Conservation (phyloP, 2,329 filamentous ascomycete genomes). For the Spiromastix sp. region DNA sequence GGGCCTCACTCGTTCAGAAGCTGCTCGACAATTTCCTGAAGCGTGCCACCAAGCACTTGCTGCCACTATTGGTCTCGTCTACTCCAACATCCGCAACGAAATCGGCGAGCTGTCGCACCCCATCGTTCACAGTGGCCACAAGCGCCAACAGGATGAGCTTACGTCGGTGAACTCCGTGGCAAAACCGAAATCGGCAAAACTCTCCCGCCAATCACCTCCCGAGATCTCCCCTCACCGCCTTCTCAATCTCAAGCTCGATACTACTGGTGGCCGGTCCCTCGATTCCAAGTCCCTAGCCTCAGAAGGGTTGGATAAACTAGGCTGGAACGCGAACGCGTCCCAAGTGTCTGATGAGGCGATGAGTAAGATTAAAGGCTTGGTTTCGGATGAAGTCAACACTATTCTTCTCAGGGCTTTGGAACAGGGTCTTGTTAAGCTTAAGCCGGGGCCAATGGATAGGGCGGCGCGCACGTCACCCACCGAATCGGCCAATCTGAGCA, state of each 20-base stretch:
- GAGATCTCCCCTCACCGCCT: conserved; percentile 15
- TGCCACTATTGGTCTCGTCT: conserved; percentile 29
- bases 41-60: conserved; percentile 31
- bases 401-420: conserved; percentile 27
- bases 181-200: conserved; percentile 26
- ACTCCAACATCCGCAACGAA: conserved; percentile 32
- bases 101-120: conserved; percentile 25
- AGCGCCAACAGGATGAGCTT: conserved; percentile 27
- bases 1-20: conserved; percentile 25
- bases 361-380: conserved; percentile 27
- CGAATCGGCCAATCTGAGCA: conserved; percentile 19
- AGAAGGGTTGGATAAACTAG: conserved; percentile 23
- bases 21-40: conserved; percentile 26
- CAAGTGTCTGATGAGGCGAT: conserved; percentile 29
- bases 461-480: conserved; percentile 21
- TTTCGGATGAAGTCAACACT: conserved; percentile 24
- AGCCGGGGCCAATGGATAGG: conserved; percentile 24
- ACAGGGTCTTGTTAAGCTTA: conserved; percentile 24
- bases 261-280: conserved; percentile 22
- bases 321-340: conserved; percentile 24
- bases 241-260: too few relatives aligned
- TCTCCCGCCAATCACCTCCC: conserved; percentile 21
- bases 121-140: conserved; percentile 19
- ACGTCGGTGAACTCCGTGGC: conserved; percentile 20
- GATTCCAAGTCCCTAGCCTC: conserved; percentile 23